Evolutionary conservation across 805 yeast genomes (phyloP).

Genomic region (Saccharomycopsis sp.): DNA sequence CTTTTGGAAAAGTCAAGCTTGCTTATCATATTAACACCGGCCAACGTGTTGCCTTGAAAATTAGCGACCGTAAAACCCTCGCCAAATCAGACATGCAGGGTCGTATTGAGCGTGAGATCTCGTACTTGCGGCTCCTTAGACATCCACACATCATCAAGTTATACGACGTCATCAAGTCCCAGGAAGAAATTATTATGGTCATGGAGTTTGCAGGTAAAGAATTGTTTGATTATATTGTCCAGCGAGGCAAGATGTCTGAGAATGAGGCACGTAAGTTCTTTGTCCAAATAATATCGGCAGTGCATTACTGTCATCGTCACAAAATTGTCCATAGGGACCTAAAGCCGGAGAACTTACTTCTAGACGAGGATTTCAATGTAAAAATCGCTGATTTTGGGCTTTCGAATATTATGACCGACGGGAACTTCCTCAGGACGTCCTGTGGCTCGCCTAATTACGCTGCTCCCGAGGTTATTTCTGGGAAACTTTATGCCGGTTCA

Average conservation of each 20-base stretch:
- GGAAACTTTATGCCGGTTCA: slow-evolving; percentile 94
- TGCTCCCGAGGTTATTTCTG: slow-evolving; percentile 94
- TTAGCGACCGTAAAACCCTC: slow-evolving; percentile 84
- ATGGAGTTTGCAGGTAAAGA: slow-evolving; percentile 97
- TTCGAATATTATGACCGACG: slow-evolving; percentile 80
- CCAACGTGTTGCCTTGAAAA: slow-evolving; percentile 86
- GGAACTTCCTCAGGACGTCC: slow-evolving; percentile 87
- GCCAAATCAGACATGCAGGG: slow-evolving; percentile 98
- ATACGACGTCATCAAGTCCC: slow-evolving; percentile 90
- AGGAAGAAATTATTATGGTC: slow-evolving; percentile 95
- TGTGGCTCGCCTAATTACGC: slow-evolving; percentile 98
- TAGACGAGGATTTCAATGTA: slow-evolving; percentile 86
- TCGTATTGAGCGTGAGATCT: slow-evolving; percentile 88
- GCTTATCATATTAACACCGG: slow-evolving; percentile 89
- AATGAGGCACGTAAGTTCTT: slow-evolving; percentile 87
- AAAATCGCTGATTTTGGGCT: slow-evolving; percentile 96
- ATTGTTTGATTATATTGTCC: slow-evolving; percentile 90
- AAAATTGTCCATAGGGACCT: slow-evolving; percentile 95
- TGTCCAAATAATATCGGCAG: slow-evolving; percentile 95
- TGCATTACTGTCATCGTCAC: slow-evolving; percentile 92
- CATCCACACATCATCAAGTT: slow-evolving; percentile 96
- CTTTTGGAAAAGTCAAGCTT: slow-evolving; percentile 91
- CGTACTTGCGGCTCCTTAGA: slow-evolving; percentile 77
- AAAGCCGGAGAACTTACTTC: slow-evolving; percentile 86
- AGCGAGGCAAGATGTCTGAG: slow-evolving; percentile 88